These are phyloP conservation scores for Polyporus tsugae DNA, from an alignment of 1,284 basidiomycete species.

Conservation along the genomic window DNA sequence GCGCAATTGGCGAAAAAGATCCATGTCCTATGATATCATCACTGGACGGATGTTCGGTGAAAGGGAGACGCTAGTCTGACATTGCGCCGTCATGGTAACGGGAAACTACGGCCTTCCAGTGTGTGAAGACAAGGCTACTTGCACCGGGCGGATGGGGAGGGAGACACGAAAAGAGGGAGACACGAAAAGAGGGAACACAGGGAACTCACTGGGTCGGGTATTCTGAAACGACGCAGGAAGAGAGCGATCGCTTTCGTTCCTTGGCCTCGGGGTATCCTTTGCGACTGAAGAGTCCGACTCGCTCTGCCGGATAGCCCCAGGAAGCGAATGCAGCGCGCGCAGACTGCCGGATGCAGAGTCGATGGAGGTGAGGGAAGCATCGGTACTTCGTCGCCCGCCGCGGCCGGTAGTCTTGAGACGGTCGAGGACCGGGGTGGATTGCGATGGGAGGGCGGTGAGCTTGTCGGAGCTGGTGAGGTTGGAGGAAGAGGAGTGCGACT, in stretches of 20 bases:
- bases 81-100: background rate
- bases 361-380: conserved; percentile 37
- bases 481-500: conserved; percentile 42
- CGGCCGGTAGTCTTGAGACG: conserved; percentile 37
- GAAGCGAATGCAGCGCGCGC: conserved; percentile 30
- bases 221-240: conserved; percentile 43
- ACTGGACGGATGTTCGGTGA: background rate
- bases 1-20: background rate
- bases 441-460: conserved; percentile 48
- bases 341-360: conserved; percentile 36
- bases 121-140: background rate
- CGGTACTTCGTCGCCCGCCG: conserved; percentile 38
- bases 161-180: background rate
- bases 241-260: conserved; percentile 51
- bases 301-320: conserved; percentile 30
- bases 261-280: conserved; percentile 44
- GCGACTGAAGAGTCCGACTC: conserved; percentile 43
- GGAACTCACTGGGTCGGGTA: conserved; percentile 41
- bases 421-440: conserved; percentile 40
- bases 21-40: background rate
- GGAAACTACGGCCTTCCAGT: background rate
- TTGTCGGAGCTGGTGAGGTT: conserved; percentile 49
- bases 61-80: background rate
- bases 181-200: background rate
- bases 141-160: background rate